Base-by-base conservation (phyloP, 2,329 filamentous ascomycete species). In the Cylindrodendrum hubeiense region DNA sequence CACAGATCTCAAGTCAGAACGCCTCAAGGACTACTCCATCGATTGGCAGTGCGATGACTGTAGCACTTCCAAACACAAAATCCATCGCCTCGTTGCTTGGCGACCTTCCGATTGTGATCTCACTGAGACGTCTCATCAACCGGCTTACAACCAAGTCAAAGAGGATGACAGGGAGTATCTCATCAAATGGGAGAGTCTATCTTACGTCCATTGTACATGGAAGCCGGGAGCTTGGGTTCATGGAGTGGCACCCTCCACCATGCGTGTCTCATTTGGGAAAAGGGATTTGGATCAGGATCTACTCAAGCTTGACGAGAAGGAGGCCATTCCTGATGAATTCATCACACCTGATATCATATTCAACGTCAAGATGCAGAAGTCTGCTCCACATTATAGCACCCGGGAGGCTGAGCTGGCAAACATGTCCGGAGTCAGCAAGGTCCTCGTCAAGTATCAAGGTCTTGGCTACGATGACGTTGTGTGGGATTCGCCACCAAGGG, bases 401-500 rank as follows among this genome's bases (percentile, higher is more conserved):
- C 89, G 92, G 70, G 88, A 91, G 55, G 86, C 91, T 17, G 93
- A 96, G 73, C 84, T 94, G 65, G 86, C 86, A 39, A 89, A 92
- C 5, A 90, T 95, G 43, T 86, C 87, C 34, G 87, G 94, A 70
- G 89, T 99, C 22, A 86, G 89, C 53, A 87, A 90, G 71, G 91
- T 94, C 0, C 87, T 91, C 53, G 92, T 97, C 80, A 99, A 99
- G 77, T 98, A 95, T 79, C 94, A 97, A 78, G 96, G 96, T 13
- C 86, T 99, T 8, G 87, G 90, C 5, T 98, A 99, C 75, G 94
- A 97, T 67, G 94, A 98, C 64, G 88, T 90, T 1, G 94, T 97
- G 0, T 98, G 95, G 95, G 95, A 97, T 72, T 85, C 87, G 2
- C 93, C 94, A 0, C 95, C 95, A 0, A 80, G 84, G 3, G 84